Conservation (phyloP, 2,329 filamentous ascomycete species). For the Akanthomyces uredinophilus region DNA sequence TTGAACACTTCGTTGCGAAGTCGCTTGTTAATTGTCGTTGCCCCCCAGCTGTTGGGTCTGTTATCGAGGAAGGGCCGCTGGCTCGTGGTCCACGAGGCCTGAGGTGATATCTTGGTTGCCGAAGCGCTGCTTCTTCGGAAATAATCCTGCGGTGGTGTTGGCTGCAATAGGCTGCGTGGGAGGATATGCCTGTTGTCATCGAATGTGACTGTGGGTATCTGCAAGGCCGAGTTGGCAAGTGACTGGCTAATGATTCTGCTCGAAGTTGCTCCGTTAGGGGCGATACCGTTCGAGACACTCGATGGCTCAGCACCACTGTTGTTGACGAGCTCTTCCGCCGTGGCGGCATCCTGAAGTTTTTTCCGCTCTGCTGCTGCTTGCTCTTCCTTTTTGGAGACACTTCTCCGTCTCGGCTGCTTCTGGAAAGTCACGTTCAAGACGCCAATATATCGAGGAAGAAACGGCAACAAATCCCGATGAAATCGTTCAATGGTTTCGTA, state of each 20-base stretch:
- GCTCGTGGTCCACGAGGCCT: conserved; percentile 11
- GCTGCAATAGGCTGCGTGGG: conserved; percentile 73
- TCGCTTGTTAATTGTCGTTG: conserved; percentile 83
- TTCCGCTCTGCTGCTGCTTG: conserved; percentile 31
- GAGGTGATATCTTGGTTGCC: conserved; percentile 10
- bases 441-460: conserved; percentile 93
- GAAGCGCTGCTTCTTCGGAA: conserved; percentile 31
- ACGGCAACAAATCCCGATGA: conserved; percentile 83
- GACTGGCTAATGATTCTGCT: conserved; percentile 64
- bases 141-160: conserved; percentile 38
- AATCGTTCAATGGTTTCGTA: conserved; percentile 92
- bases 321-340: conserved; percentile 17
- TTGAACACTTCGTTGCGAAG: conserved; percentile 87
- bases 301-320: conserved; percentile 10
- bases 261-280: conserved; percentile 18
- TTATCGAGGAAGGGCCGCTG: conserved; percentile 44
- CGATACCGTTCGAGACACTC: not conserved
- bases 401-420: conserved; percentile 67
- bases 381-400: conserved; percentile 48
- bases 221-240: conserved; percentile 57
- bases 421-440: conserved; percentile 95
- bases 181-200: conserved; percentile 93
- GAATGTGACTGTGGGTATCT: conserved; percentile 85
- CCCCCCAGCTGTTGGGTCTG: conserved; percentile 71
- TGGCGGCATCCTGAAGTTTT: conserved; percentile 28